These are phyloP conservation scores for Cryphonectria japonica DNA, from an alignment of 2,329 filamentous ascomycete species.

Conservation along the genomic window DNA sequence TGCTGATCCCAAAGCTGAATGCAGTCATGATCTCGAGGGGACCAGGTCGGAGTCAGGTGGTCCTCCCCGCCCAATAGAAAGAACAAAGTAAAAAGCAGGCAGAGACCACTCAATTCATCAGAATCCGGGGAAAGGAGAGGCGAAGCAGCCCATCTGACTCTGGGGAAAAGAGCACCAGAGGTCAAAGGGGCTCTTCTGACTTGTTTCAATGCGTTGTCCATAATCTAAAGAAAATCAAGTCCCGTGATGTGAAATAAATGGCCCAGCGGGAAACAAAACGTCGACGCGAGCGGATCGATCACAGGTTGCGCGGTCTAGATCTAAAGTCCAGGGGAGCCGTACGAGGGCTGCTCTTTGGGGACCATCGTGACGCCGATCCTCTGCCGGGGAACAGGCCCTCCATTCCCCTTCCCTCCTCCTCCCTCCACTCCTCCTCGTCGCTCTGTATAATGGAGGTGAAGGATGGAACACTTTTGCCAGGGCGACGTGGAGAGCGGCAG, in stretches of 20 bases:
- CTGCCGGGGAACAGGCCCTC: slow-evolving; percentile 27
- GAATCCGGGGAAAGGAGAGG: slow-evolving; percentile 15
- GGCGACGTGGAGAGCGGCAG: background rate
- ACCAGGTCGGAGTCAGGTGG: slow-evolving; percentile 2
- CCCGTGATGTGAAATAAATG: slow-evolving; percentile 12
- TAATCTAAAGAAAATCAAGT: background rate
- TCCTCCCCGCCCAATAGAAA: background rate
- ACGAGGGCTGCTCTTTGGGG: background rate
- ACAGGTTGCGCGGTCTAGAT: slow-evolving; percentile 9
- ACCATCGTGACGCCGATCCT: slow-evolving; percentile 28
- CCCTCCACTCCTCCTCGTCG: background rate
- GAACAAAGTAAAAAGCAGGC: background rate
- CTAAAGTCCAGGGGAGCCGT: background rate
- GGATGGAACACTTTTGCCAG: background rate
- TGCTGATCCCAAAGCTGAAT: background rate
- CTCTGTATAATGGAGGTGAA: background rate
- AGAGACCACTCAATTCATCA: background rate
- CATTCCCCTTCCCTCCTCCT: background rate
- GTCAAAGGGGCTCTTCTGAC: background rate
- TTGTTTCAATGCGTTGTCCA: slow-evolving; percentile 23
- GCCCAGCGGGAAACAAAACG: background rate
- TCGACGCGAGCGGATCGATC: background rate
- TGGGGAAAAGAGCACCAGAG: slow-evolving; percentile 8
- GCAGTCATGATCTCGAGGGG: slow-evolving; percentile 1
- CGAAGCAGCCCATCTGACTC: slow-evolving; percentile 23